Percentiles rank a stretch among this genome's conserved stretches.
These are phyloP conservation scores for Rhododendron simsii DNA, from an alignment of 148 eudicot species.

Conservation along the genomic window DNA sequence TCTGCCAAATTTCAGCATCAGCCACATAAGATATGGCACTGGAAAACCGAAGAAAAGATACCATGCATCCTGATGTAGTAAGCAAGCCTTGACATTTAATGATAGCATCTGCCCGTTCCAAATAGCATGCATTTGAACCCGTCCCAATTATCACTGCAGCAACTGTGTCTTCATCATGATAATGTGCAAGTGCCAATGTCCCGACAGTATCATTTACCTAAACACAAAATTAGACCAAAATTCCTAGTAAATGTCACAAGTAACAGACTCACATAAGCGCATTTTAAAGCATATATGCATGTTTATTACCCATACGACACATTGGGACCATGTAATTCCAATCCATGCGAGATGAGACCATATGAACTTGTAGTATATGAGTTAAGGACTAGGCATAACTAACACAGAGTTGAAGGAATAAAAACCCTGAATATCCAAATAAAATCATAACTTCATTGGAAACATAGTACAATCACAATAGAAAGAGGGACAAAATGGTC, in stretches of 20 bases:
- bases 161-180: constrained; percentile 90
- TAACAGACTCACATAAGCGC: not conserved
- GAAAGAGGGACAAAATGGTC: not conserved
- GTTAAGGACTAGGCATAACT: not conserved
- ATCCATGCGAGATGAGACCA: not conserved
- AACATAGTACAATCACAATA: not conserved
- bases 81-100: constrained; percentile 87
- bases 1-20: not conserved
- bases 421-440: not conserved
- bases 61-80: constrained; percentile 83
- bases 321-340: not conserved
- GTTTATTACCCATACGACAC: not conserved
- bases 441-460: not conserved
- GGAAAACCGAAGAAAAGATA: constrained; percentile 24
- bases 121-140: constrained; percentile 92
- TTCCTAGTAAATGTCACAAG: not conserved
- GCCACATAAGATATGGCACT: not conserved
- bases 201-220: constrained; percentile 94
- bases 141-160: constrained; percentile 88
- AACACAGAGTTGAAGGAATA: not conserved
- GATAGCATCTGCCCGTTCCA: constrained; percentile 88
- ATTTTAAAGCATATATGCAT: not conserved
- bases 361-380: not conserved
- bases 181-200: constrained; percentile 88
- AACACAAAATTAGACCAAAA: not conserved